phyloP scores from a whole-genome alignment of 352 stramenopile species.

The Phytophthora pistaciae region DNA sequence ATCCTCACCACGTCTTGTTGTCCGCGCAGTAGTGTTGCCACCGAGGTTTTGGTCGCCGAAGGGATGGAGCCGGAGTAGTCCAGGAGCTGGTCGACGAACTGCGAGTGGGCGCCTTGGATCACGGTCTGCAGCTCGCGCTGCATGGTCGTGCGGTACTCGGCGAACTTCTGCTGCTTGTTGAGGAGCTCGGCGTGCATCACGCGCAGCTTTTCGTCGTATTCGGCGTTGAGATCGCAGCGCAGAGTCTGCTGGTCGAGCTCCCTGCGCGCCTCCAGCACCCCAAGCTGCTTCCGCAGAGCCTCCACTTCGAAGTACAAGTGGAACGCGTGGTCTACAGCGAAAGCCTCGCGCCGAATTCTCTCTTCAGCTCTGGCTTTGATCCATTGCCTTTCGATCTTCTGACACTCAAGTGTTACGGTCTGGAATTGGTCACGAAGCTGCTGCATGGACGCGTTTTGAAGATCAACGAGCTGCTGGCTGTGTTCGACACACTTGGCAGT shows the following conservation, averaged over 20 bases:
- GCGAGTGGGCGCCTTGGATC: slow-evolving; percentile 61
- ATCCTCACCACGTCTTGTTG: slow-evolving; percentile 52
- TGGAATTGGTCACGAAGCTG: slow-evolving; percentile 26
- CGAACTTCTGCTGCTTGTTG: slow-evolving; percentile 69
- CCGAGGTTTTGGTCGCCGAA: slow-evolving; percentile 59
- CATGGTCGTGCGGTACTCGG: slow-evolving; percentile 65
- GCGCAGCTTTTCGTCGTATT: slow-evolving; percentile 69
- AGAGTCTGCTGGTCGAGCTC: slow-evolving; percentile 54
- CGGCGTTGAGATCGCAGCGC: slow-evolving; percentile 51
- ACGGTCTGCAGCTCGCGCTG: slow-evolving; percentile 70
- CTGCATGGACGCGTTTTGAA: slow-evolving; percentile 14
- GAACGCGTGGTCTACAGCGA: slow-evolving; percentile 50
- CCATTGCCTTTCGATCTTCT: slow-evolving; percentile 20
- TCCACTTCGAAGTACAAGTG: slow-evolving; percentile 55
- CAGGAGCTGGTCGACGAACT: slow-evolving; percentile 66
- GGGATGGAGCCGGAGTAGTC: slow-evolving; percentile 62
- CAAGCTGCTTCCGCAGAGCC: slow-evolving; percentile 41
- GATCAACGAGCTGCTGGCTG: slow-evolving; percentile 32
- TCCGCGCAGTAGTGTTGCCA: slow-evolving; percentile 54
- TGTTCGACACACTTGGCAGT: slow-evolving; percentile 17
- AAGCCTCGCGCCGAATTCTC: slow-evolving; percentile 49
- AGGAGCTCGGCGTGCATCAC: slow-evolving; percentile 63
- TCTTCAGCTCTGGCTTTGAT: slow-evolving; percentile 33
- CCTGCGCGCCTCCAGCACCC: slow-evolving; percentile 29
- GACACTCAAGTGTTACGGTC: not conserved